A percentile compares a stretch with the other conserved stretches of the same genome.
phyloP scores from a whole-genome alignment of 176 grass and related monocot species.

The Carex parvula region DNA sequence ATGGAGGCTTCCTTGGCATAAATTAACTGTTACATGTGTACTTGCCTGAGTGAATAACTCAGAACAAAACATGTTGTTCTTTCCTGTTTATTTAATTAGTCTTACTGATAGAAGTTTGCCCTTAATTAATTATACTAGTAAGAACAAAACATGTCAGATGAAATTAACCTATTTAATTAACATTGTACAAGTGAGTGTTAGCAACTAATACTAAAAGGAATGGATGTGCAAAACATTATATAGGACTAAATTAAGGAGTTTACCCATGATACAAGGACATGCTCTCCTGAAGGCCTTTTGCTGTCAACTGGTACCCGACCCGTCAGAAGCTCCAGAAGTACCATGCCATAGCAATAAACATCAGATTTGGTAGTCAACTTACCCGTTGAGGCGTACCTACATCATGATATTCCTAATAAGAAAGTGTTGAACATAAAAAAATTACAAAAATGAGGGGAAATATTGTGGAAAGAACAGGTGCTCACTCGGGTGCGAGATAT shows the following conservation, averaged over 20 bases:
- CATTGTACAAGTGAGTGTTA: not conserved
- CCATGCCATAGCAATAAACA: constrained; percentile 90
- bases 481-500: constrained; percentile 87
- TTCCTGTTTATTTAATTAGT: not conserved
- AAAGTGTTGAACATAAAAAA: not conserved
- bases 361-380: constrained; percentile 96
- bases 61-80: constrained; percentile 11
- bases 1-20: not conserved
- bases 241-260: constrained; percentile 4
- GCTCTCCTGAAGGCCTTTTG: constrained; percentile 65
- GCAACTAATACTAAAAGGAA: not conserved
- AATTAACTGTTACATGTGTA: constrained; percentile 17
- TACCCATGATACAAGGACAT: constrained; percentile 96
- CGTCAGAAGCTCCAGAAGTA: constrained; percentile 86
- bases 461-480: not conserved
- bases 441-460: not conserved
- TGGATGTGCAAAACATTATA: not conserved
- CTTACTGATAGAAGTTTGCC: not conserved
- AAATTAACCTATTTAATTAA: not conserved
- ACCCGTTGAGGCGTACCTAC: constrained; percentile 90
- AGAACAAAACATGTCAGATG: not conserved
- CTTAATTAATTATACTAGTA: not conserved
- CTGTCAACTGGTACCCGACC: constrained; percentile 76
- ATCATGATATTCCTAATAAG: not conserved
- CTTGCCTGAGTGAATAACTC: not conserved